Conservation (phyloP, 1,284 basidiomycete species). For the Trametes pubescens region DNA sequence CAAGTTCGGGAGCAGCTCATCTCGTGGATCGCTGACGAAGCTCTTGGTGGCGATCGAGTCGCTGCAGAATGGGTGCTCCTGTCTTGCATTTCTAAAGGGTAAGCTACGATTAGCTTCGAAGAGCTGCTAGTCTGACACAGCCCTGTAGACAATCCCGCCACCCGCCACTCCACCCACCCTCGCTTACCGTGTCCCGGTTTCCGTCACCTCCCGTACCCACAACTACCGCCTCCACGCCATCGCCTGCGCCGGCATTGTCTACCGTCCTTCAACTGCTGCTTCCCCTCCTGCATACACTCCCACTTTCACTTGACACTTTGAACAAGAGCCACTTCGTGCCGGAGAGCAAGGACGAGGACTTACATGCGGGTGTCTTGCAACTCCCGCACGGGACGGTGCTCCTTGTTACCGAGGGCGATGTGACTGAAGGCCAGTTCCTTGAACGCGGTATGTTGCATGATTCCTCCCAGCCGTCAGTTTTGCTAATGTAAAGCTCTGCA, state of each 20-base stretch:
- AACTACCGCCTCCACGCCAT: conserved; percentile 18
- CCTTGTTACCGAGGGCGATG: conserved; percentile 71
- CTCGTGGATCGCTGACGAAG: conserved; percentile 73
- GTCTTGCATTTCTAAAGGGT: conserved; percentile 73
- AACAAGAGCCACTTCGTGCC: conserved; percentile 71
- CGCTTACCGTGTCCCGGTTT: conserved; percentile 70
- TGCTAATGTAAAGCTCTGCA: conserved; percentile 33
- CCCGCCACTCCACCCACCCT: conserved; percentile 73
- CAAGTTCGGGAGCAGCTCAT: conserved; percentile 62
- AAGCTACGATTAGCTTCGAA: conserved; percentile 38
- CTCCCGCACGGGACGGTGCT: conserved; percentile 69
- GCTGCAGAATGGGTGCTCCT: conserved; percentile 85
- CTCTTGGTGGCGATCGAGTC: conserved; percentile 69
- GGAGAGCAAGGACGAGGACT: conserved; percentile 75
- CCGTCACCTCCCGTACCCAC: conserved; percentile 50
- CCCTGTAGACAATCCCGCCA: conserved; percentile 69
- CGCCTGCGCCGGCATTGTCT: conserved; percentile 51
- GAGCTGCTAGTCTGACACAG: neutral
- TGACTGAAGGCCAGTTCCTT: conserved; percentile 72
- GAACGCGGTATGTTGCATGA: conserved; percentile 57
- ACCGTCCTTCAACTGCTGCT: conserved; percentile 65
- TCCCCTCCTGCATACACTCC: conserved; percentile 57
- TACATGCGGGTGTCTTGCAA: conserved; percentile 81
- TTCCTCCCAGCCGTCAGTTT: neutral
- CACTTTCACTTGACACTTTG: conserved; percentile 64